These are phyloP conservation scores for Heritiera fomes DNA, from an alignment of 345 rosid genomes.

Conservation along the genomic window DNA sequence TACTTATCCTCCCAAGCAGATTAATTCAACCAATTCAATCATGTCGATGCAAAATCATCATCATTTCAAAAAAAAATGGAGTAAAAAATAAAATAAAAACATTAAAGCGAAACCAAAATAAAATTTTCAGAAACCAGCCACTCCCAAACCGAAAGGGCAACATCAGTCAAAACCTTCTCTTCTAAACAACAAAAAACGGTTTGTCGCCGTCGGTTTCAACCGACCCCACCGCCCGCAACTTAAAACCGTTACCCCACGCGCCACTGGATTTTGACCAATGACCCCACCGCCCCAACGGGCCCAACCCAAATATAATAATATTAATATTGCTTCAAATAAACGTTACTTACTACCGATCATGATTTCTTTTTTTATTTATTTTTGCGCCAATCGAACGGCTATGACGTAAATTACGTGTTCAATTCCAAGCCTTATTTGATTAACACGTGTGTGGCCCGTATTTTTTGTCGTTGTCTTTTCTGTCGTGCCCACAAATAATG, in stretches of 20 bases:
- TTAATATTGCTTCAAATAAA: not conserved
- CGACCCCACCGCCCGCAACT: not conserved
- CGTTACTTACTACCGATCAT: too few species aligned
- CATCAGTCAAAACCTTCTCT: not conserved
- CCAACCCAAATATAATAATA: too few species aligned
- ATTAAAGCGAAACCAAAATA: not conserved
- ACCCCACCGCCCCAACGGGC: not conserved
- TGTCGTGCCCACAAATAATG: not conserved
- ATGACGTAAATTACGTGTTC: not conserved
- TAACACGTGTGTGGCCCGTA: conserved; percentile 9
- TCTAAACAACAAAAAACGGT: conserved; percentile 2
- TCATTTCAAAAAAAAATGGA: not conserved
- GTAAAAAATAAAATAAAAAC: too few species aligned
- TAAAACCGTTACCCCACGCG: not conserved
- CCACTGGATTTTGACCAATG: conserved; percentile 13
- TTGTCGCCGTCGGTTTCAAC: not conserved
- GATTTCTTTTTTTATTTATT: not conserved
- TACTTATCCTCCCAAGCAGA: too few species aligned
- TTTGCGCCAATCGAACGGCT: conserved; percentile 11
- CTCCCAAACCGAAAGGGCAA: not conserved
- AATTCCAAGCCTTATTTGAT: not conserved
- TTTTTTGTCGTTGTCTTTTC: not conserved
- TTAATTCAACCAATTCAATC: not conserved
- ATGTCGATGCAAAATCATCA: not conserved
- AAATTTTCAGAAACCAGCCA: not conserved